Percentiles rank a stretch among this genome's conserved stretches.
phyloP scores from a whole-genome alignment of 2,329 filamentous ascomycete genomes.

The Knufia petricola region DNA sequence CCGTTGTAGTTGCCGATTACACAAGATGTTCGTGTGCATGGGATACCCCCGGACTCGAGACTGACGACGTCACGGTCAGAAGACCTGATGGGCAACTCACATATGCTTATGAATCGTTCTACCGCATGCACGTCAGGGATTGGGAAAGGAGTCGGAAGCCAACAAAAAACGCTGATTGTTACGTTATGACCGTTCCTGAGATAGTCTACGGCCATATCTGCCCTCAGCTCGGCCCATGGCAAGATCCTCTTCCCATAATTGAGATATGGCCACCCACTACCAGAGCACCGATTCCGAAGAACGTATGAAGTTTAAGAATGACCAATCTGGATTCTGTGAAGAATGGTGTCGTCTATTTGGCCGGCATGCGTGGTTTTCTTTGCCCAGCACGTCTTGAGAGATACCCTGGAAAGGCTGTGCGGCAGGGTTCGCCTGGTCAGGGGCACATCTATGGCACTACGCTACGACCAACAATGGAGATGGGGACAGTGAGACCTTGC shows the following conservation, averaged over 20 bases:
- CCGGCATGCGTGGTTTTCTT: too few species aligned
- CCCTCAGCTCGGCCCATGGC: neutral
- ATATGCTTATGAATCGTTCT: too few species aligned
- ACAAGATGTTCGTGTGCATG: neutral
- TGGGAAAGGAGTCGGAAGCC: neutral
- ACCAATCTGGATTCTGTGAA: too few species aligned
- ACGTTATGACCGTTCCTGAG: neutral
- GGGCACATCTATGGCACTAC: too few species aligned
- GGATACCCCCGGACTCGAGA: neutral
- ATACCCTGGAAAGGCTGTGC: too few species aligned
- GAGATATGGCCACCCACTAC: neutral
- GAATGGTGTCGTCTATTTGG: too few species aligned
- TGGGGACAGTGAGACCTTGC: too few species aligned
- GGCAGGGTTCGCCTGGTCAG: too few species aligned
- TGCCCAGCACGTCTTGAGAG: too few species aligned
- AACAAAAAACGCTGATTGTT: neutral
- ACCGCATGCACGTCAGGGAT: neutral
- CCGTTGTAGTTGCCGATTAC: neutral
- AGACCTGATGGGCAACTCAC: neutral
- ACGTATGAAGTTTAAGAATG: too few species aligned
- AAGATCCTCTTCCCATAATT: neutral
- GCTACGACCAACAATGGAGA: too few species aligned
- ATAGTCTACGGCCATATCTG: neutral
- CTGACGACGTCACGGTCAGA: neutral
- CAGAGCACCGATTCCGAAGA: neutral